Evolutionary conservation across 805 yeast genomes (phyloP), one percentile per base, ranked within the genome.

Genomic region (Metschnikowia santaceciliae): DNA sequence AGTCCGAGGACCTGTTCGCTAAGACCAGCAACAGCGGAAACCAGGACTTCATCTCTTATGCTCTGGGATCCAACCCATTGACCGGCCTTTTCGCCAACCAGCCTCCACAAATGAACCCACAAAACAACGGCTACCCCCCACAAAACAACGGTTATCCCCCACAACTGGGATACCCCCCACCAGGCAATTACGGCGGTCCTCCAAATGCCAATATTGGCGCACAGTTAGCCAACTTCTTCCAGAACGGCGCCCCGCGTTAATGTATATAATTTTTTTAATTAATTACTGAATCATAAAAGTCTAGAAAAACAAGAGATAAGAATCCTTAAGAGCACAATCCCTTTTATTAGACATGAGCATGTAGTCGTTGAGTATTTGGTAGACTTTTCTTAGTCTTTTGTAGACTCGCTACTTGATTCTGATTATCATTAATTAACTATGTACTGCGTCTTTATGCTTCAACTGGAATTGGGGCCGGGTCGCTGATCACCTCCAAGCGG

Each of bases 51-150:
- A 61, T 63, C 52, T 61, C 68, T 3, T 67, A 62, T 49, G 63
- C 61, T 19, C 72, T 69, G 48, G 66, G 71, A 19, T 63, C 66
- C 15, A 77, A 78, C 56, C 82, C 81, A 47, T 74, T 79, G 60
- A 72, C 75, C 42, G 77, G 78, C n/a, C 69, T 78, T 55, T 78
- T 78, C 57, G 65, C 64, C 58, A 52, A 55, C 48, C 57, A 35
- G 48, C 53, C 57, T 50, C 58, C 57, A 17, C 61, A 52, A 33
- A 20, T 22, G n/a, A 34, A 20, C 32, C 43, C 32, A 14, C 32
- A 22, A 39, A 39, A 44, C 13, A 55, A 49, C 11, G 56, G 55
- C 2, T 49, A 22, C 22, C 56, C 53, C 5, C 52, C 53, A 6
- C 59, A 50, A 32, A 51, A 20, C 37, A 32, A 42, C 37, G 30